These are phyloP conservation scores for Brassica cretica DNA, from an alignment of 345 rosid species.

Conservation along the genomic window DNA sequence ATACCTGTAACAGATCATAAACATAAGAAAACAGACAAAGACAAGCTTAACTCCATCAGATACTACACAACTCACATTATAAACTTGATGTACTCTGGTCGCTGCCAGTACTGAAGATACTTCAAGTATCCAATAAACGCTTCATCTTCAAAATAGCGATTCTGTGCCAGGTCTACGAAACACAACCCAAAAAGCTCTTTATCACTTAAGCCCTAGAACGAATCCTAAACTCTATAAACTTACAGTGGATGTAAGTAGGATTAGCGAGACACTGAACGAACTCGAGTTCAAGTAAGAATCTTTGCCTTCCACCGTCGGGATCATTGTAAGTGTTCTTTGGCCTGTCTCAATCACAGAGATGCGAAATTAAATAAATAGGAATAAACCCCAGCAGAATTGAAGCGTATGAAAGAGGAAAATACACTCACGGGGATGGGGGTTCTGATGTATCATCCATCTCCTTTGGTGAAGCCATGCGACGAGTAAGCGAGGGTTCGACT, in stretches of 20 bases:
- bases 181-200: background rate
- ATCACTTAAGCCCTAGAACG: background rate
- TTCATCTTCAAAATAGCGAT: slow-evolving; percentile 95
- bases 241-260: slow-evolving; percentile 96
- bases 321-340: slow-evolving; percentile 67
- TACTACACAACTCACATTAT: slow-evolving; percentile 63
- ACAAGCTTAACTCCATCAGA: background rate
- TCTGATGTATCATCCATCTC: slow-evolving; percentile 27
- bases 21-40: background rate
- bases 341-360: slow-evolving; percentile 37
- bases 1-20: slow-evolving; percentile 61
- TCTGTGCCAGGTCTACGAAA: slow-evolving; percentile 90
- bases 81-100: slow-evolving; percentile 82
- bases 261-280: slow-evolving; percentile 94
- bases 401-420: background rate
- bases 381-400: background rate
- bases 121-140: slow-evolving; percentile 96
- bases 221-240: slow-evolving; percentile 24
- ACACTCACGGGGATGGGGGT: slow-evolving; percentile 28
- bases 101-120: slow-evolving; percentile 96
- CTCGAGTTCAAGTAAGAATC: slow-evolving; percentile 87
- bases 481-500: background rate
- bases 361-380: slow-evolving; percentile 3
- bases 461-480: slow-evolving; percentile 28
- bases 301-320: slow-evolving; percentile 84